These are phyloP conservation scores for Euptelea pleiosperma DNA, from an alignment of 164 flowering plant species.

Conservation along the genomic window DNA sequence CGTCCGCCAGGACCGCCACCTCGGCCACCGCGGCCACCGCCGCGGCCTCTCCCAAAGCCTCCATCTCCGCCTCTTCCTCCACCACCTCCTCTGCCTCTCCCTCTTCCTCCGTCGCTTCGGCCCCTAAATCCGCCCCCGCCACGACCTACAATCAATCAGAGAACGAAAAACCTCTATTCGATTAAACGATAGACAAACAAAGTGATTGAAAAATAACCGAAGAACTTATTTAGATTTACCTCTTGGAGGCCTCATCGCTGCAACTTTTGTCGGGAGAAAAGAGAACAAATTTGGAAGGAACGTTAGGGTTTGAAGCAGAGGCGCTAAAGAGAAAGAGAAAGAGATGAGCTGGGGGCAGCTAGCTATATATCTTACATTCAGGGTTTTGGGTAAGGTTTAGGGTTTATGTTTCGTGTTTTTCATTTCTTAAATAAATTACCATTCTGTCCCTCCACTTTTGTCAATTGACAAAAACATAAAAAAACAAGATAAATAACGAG, in stretches of 20 bases:
- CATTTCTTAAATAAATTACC: no score
- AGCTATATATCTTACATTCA: no score
- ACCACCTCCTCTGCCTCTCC: constrained; percentile 11
- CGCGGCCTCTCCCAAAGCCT: constrained; percentile 37
- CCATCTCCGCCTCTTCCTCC: constrained; percentile 49
- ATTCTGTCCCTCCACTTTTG: no score
- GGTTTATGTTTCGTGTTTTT: no score
- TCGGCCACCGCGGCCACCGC: constrained; percentile 33
- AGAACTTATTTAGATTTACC: constrained; percentile 1
- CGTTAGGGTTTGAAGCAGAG: background rate
- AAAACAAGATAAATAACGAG: no score
- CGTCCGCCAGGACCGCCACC: constrained; percentile 36
- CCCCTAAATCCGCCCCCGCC: constrained; percentile 32
- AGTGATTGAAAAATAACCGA: background rate
- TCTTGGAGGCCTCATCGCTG: constrained; percentile 28
- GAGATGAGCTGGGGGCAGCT: no score
- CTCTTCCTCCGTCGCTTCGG: constrained; percentile 33
- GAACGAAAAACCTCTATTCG: background rate
- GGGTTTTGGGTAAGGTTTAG: constrained; percentile 3
- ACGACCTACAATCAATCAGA: constrained; percentile 13
- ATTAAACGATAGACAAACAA: background rate
- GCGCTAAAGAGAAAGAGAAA: background rate
- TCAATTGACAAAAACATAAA: no score
- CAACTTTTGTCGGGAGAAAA: background rate
- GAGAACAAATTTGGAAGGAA: background rate